Evolutionary conservation across 768 basidiomycete genomes (phyloP).

Genomic region (Termitomyces heimii): DNA sequence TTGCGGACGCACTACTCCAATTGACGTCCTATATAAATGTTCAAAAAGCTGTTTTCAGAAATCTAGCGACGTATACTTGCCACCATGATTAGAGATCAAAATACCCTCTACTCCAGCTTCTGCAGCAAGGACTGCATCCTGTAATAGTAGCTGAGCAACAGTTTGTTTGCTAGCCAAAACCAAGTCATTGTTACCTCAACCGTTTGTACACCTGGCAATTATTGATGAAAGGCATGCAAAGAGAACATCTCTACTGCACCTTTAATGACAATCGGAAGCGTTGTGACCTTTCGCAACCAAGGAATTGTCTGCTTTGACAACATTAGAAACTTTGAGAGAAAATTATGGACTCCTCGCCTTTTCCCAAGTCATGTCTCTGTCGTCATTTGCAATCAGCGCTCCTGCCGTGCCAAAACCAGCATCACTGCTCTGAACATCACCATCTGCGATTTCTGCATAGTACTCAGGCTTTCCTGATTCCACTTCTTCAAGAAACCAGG

Average conservation of each 20-base stretch:
- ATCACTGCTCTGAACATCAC: slow-evolving; percentile 23
- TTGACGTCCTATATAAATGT: slow-evolving; percentile 52
- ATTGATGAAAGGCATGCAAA: neutral
- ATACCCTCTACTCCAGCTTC: slow-evolving; percentile 86
- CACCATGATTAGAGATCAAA: slow-evolving; percentile 89
- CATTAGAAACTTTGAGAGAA: neutral
- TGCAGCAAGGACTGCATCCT: slow-evolving; percentile 84
- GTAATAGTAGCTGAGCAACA: slow-evolving; percentile 4
- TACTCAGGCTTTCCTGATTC: slow-evolving; percentile 32
- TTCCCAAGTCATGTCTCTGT: slow-evolving; percentile 75
- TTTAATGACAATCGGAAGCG: slow-evolving; percentile 70
- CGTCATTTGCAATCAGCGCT: slow-evolving; percentile 58
- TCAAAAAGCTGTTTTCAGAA: slow-evolving; percentile 1
- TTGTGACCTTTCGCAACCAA: slow-evolving; percentile 67
- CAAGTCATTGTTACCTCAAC: slow-evolving; percentile 44
- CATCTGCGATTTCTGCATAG: slow-evolving; percentile 26
- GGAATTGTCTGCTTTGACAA: slow-evolving; percentile 53
- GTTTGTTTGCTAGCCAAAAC: neutral
- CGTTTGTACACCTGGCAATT: slow-evolving; percentile 57
- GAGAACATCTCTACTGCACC: slow-evolving; percentile 28
- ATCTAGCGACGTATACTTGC: slow-evolving; percentile 26
- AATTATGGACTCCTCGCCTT: slow-evolving; percentile 29
- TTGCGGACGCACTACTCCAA: slow-evolving; percentile 59
- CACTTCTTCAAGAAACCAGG: slow-evolving; percentile 51
- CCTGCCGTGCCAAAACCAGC: slow-evolving; percentile 61